These are phyloP conservation scores for Fusarium sublunatum DNA, from an alignment of 2,329 filamentous ascomycete species.

Conservation along the genomic window DNA sequence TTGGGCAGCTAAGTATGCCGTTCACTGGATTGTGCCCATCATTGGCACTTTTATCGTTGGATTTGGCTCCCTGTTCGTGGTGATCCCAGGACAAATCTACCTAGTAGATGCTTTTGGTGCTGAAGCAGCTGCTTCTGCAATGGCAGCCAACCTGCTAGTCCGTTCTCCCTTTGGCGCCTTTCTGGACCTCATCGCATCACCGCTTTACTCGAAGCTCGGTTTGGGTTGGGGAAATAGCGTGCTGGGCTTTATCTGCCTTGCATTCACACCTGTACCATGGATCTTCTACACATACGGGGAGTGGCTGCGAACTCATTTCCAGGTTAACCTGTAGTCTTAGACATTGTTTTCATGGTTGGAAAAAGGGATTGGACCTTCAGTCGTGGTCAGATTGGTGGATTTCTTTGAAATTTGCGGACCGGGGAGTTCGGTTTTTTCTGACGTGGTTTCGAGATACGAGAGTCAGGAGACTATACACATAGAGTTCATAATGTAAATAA, in stretches of 20 bases:
- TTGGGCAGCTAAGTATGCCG: constrained; percentile 63
- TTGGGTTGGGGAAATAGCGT: constrained; percentile 38
- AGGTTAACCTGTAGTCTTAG: constrained; percentile 13
- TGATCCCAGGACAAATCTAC: constrained; percentile 46
- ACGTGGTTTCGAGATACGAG: too few species aligned
- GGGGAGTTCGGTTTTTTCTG: too few species aligned
- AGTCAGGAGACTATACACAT: too few species aligned
- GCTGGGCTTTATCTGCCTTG: constrained; percentile 26
- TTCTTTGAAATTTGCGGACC: too few species aligned
- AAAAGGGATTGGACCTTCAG: too few species aligned
- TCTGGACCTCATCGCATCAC: constrained; percentile 17
- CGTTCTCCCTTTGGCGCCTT: constrained; percentile 50
- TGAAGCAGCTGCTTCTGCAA: constrained; percentile 41
- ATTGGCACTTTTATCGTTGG: constrained; percentile 65
- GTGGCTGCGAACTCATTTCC: constrained; percentile 22
- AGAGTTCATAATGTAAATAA: too few species aligned
- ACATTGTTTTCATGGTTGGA: too few species aligned
- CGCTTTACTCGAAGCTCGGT: constrained; percentile 21
- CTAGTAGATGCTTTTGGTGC: constrained; percentile 43
- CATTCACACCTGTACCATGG: constrained; percentile 31
- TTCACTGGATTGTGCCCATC: constrained; percentile 69
- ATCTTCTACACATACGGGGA: constrained; percentile 33
- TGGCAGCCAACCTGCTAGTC: constrained; percentile 40
- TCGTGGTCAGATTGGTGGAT: too few species aligned
- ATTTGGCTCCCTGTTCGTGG: constrained; percentile 53